These are phyloP conservation scores for Leavenworthia alabamica DNA, from an alignment of 345 rosid species.

Conservation along the genomic window DNA sequence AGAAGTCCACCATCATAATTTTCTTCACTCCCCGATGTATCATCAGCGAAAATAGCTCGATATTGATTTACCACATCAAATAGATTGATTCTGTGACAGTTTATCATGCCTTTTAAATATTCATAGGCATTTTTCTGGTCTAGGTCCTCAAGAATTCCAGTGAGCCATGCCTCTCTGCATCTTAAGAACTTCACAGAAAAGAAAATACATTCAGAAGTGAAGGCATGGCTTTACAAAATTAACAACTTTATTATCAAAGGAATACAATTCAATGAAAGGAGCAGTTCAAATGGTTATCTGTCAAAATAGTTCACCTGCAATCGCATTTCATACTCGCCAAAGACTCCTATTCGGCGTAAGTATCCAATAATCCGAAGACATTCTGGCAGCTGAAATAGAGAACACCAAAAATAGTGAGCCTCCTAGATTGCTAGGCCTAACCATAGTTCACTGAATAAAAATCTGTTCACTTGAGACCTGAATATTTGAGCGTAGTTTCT, in stretches of 20 bases:
- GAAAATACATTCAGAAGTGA: conserved; percentile 19
- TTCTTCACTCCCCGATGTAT: conserved; percentile 94
- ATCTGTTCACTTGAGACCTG: conserved; percentile 46
- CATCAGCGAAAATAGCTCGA: conserved; percentile 94
- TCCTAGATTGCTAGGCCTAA: background rate
- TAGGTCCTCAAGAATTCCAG: conserved; percentile 90
- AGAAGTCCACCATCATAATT: conserved; percentile 91
- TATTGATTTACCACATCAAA: conserved; percentile 96
- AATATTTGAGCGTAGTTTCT: conserved; percentile 85
- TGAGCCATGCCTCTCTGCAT: conserved; percentile 98
- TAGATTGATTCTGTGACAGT: conserved; percentile 80
- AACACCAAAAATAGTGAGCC: conserved; percentile 7
- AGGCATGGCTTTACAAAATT: background rate
- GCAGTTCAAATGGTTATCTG: conserved; percentile 4
- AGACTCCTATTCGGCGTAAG: conserved; percentile 85
- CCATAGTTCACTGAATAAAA: conserved; percentile 4
- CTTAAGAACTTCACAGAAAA: conserved; percentile 69
- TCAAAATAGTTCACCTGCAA: conserved; percentile 54
- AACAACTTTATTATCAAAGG: background rate
- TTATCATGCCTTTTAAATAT: conserved; percentile 85
- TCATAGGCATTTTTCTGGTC: conserved; percentile 87
- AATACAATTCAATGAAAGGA: background rate
- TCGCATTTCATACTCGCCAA: conserved; percentile 91
- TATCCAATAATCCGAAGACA: conserved; percentile 96
- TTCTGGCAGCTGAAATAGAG: conserved; percentile 68